Percentiles rank a stretch among this genome's conserved stretches.
Evolutionary conservation across 805 yeast genomes (phyloP).

Genomic region (Sugiyamaella americana): DNA sequence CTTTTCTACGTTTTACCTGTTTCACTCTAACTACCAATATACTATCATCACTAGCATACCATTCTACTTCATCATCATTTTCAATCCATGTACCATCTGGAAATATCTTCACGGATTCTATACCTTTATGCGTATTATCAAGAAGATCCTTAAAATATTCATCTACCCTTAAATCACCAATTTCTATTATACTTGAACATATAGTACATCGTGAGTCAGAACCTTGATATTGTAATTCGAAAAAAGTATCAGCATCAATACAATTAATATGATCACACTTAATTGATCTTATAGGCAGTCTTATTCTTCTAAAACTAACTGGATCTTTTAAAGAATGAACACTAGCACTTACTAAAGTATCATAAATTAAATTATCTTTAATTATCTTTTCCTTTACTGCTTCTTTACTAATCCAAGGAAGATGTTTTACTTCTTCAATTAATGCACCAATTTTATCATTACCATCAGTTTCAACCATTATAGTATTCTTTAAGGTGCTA

Average conservation of each 20-base stretch:
- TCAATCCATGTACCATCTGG: slow-evolving; percentile 67
- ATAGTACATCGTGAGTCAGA: slow-evolving; percentile 89
- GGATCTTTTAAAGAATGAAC: slow-evolving; percentile 73
- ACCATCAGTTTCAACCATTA: too few species aligned
- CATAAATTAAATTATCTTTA: slow-evolving; percentile 57
- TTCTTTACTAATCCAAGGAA: slow-evolving; percentile 48
- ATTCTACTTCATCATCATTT: slow-evolving; percentile 1
- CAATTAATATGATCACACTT: slow-evolving; percentile 83
- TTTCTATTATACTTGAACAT: slow-evolving; percentile 50
- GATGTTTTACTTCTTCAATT: slow-evolving; percentile 35
- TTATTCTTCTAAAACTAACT: slow-evolving; percentile 62
- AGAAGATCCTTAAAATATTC: slow-evolving; percentile 68
- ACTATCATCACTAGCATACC: slow-evolving; percentile 8
- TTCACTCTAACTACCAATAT: too few species aligned
- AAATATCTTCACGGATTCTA: slow-evolving; percentile 60
- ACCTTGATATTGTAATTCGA: slow-evolving; percentile 69
- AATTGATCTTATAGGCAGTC: slow-evolving; percentile 62
- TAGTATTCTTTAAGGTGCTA: too few species aligned
- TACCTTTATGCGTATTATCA: slow-evolving; percentile 44
- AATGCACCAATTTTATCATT: slow-evolving; percentile 42
- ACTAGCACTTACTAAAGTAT: slow-evolving; percentile 59
- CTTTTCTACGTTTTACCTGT: too few species aligned
- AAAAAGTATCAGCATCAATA: slow-evolving; percentile 71
- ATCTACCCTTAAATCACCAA: slow-evolving; percentile 63
- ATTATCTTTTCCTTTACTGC: slow-evolving; percentile 46